Evolutionary conservation across 2,329 filamentous ascomycete genomes (phyloP), one percentile per base, ranked within the genome.

Genomic region (Trichocomaceae sp.): DNA sequence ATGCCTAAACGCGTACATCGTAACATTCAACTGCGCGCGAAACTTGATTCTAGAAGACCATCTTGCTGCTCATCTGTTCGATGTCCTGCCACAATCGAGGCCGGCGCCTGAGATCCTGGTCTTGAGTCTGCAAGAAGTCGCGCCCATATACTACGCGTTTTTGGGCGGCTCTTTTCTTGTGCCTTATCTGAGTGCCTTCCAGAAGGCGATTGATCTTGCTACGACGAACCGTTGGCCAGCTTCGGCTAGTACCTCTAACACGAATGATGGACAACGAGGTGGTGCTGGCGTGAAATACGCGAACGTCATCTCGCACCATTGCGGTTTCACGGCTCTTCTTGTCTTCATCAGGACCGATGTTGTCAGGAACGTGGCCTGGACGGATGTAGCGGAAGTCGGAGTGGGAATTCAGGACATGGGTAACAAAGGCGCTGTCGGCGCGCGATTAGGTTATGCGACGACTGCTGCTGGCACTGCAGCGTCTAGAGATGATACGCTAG

Each of bases 11-110:
- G 73, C 90, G 54, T 86, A 95, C 64, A 80, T 95, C 59, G 72
- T 96, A 52, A 95, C 91, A 10, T 96, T 93, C 77, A 97, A 97
- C 69, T 95, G 89, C 65, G 92, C 81, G 31, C 87, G 88, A 62
- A 79, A 79, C 52, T 72, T 83, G 8, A 83, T 96, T 64, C 79
- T 91, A 62, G 77, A 84, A 20, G 76, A 83, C 37, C 77, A 83
- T 50, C 90, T 96, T 64, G 84, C 87, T 13, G 74, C 80, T 10
- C 84, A 90, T 64, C 75, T 96, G 61, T 83, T 86, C 66, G 72
- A 78, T 51, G 77, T 74, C 35, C 79, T 93, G 26, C 65, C 69
- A 20, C 41, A 57, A 61, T 49, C 61, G 67, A 48, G 67, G 39
- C 17, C 86, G 69, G 77, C 90, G 4, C 90, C 78, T 3, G 83